phyloP scores from a whole-genome alignment of 345 rosid species.

The Durio zibethinus region DNA sequence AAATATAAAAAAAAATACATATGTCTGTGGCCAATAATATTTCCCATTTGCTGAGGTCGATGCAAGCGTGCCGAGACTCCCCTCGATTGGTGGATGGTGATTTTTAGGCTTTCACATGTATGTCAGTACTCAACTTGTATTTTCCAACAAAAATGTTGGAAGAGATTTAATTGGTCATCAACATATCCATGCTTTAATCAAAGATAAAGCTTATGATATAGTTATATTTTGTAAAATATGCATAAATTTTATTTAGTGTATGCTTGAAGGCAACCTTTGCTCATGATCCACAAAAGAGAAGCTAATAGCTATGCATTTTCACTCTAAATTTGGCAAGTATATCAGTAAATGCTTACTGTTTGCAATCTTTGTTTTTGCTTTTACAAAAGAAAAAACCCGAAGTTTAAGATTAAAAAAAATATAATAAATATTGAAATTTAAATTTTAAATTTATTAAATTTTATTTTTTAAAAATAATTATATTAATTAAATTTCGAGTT shows the following conservation, averaged over 20 bases:
- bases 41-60: conserved; percentile 12
- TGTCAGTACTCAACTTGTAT: conserved; percentile 16
- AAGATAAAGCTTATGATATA: background rate
- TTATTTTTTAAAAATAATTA: no score
- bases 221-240: no score
- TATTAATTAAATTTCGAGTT: no score
- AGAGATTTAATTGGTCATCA: background rate
- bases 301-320: background rate
- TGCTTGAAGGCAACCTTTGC: background rate
- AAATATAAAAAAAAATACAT: no score
- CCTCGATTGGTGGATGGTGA: conserved; percentile 24
- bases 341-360: no score
- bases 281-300: background rate
- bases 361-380: no score
- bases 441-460: no score
- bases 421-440: no score
- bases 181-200: background rate
- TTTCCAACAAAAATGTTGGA: conserved; percentile 12
- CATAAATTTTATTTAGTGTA: background rate
- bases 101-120: conserved; percentile 19
- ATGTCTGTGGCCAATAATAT: background rate
- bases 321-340: background rate
- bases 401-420: no score
- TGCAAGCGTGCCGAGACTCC: conserved; percentile 23
- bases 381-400: no score